Conservation (phyloP, 75 land plant genomes). For the Gnetum montanum region DNA sequence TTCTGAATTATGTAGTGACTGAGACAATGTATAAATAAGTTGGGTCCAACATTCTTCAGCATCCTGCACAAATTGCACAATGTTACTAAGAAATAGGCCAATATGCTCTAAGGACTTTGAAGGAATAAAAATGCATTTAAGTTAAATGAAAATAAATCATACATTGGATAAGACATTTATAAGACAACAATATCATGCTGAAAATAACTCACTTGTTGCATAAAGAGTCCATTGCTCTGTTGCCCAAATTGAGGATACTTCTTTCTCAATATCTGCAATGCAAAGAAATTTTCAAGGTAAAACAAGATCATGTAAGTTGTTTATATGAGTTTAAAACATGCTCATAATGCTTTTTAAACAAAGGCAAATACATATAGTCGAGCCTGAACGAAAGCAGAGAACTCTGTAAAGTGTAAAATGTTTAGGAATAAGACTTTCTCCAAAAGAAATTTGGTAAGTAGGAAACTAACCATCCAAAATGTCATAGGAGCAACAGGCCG, state of each 20-base stretch:
- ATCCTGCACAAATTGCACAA: conserved; percentile 52
- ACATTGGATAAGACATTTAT: no score
- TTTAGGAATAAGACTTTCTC: no score
- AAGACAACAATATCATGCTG: no score
- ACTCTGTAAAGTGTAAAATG: background rate
- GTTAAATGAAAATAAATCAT: no score
- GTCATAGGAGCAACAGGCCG: conserved; percentile 84
- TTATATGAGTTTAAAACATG: no score
- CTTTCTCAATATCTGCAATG: conserved; percentile 54
- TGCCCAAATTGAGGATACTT: conserved; percentile 94
- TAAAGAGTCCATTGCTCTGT: conserved; percentile 78
- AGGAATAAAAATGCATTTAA: no score
- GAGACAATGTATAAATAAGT: conserved; percentile 79
- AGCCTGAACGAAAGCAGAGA: background rate
- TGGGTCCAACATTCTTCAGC: conserved; percentile 99
- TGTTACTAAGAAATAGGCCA: background rate
- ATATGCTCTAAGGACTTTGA: background rate
- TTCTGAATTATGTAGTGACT: conserved; percentile 46
- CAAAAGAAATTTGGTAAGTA: no score
- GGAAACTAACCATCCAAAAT: conserved; percentile 66
- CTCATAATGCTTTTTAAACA: no score
- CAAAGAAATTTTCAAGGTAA: no score
- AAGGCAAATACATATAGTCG: background rate
- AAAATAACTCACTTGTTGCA: conserved; percentile 78
- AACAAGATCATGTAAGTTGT: no score